These are phyloP conservation scores for Rhipidocladum racemiflorum DNA, from an alignment of 176 grass and related monocot genomes.

Conservation along the genomic window DNA sequence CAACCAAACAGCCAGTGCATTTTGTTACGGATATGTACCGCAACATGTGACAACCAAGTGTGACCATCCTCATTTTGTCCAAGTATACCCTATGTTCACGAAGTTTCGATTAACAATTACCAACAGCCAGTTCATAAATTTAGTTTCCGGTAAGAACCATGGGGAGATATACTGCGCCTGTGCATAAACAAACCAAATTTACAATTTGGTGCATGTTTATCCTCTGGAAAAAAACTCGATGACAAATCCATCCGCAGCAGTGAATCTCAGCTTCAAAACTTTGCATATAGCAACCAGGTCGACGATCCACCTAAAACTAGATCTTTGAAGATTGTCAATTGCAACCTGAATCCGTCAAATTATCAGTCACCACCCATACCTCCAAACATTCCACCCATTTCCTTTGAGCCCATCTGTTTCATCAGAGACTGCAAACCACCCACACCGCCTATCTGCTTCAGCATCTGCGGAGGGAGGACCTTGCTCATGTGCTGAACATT, in stretches of 20 bases:
- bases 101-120: not conserved
- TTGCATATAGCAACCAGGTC: not conserved
- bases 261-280: not conserved
- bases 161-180: not conserved
- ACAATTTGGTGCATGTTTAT: constrained; percentile 1
- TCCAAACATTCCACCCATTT: constrained; percentile 75
- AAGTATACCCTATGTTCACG: not conserved
- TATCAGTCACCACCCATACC: constrained; percentile 42
- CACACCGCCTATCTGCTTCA: constrained; percentile 92
- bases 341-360: not conserved
- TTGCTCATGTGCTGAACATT: constrained; percentile 84
- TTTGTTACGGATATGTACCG: too few relatives aligned
- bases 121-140: not conserved
- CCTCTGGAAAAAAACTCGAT: not conserved
- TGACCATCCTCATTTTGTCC: not conserved
- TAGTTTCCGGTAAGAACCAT: not conserved
- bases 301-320: constrained; percentile 9
- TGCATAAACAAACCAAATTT: constrained; percentile 8
- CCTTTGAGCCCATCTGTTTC: constrained; percentile 90
- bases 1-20: too few relatives aligned
- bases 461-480: constrained; percentile 74
- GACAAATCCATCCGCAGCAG: not conserved
- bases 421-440: constrained; percentile 71
- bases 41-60: not conserved
- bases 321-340: not conserved